Percentiles rank a stretch among this genome's conserved stretches.
Evolutionary conservation across 148 eudicot species (phyloP).

Genomic region (Amaranthus cruentus): DNA sequence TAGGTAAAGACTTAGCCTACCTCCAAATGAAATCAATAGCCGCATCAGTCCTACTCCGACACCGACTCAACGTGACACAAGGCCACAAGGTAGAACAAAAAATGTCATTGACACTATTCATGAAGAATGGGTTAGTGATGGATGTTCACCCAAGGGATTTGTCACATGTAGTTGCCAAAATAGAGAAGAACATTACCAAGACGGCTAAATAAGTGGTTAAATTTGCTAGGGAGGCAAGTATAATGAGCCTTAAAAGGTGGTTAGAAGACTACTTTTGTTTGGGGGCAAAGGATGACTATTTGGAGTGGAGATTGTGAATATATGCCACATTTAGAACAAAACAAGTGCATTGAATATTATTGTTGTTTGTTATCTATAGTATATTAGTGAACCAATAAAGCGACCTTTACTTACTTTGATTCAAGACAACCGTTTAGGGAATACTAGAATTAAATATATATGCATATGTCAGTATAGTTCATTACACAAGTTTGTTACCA

Average conservation of each 20-base stretch:
- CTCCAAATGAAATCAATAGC: constrained; percentile 84
- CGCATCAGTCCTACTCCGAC: constrained; percentile 69
- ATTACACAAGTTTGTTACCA: too few relatives aligned
- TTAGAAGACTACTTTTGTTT: constrained; percentile 17
- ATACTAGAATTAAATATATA: not conserved
- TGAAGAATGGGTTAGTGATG: constrained; percentile 76
- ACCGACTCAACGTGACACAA: constrained; percentile 51
- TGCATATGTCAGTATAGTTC: not conserved
- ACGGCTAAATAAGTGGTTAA: constrained; percentile 8
- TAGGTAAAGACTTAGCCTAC: constrained; percentile 82
- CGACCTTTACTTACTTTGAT: constrained; percentile 21
- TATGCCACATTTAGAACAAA: constrained; percentile 24
- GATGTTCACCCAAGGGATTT: constrained; percentile 67
- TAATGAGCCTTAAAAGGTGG: constrained; percentile 27
- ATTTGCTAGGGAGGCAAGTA: not conserved
- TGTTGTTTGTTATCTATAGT: constrained; percentile 25
- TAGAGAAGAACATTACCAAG: constrained; percentile 23
- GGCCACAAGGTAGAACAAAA: constrained; percentile 89
- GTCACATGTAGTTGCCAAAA: constrained; percentile 39
- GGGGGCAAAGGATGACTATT: constrained; percentile 11
- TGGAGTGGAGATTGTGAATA: constrained; percentile 31
- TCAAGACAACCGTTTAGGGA: constrained; percentile 3
- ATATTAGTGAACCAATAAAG: constrained; percentile 26
- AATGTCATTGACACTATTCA: constrained; percentile 81
- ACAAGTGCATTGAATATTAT: constrained; percentile 22